These are phyloP conservation scores for Annulohypoxylon stygium DNA, from an alignment of 495 filamentous ascomycete species.

Conservation along the genomic window DNA sequence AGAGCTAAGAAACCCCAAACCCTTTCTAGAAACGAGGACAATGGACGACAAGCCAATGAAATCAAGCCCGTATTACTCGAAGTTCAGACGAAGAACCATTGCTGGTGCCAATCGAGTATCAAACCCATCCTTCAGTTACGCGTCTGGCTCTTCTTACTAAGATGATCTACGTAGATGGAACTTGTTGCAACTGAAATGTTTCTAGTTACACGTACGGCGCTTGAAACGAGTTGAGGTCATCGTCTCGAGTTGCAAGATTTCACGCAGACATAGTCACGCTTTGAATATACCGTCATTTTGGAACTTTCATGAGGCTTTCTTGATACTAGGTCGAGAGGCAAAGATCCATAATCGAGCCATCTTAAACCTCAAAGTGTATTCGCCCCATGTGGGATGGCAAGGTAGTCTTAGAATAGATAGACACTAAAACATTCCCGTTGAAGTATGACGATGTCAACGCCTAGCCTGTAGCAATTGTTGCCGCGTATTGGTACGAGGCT, in stretches of 20 bases:
- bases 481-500: neutral
- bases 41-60: neutral
- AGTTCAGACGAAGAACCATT: constrained; percentile 7
- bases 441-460: neutral
- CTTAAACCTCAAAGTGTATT: neutral
- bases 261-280: neutral
- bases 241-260: neutral
- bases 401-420: constrained; percentile 1
- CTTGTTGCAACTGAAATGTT: constrained; percentile 27
- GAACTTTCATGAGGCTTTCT: constrained; percentile 15
- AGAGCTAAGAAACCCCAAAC: constrained; percentile 8
- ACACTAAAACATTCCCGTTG: too few species aligned
- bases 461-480: neutral
- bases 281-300: constrained; percentile 3
- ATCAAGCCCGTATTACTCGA: neutral
- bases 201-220: constrained; percentile 22
- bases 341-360: neutral
- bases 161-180: constrained; percentile 4
- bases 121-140: neutral
- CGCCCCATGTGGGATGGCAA: neutral
- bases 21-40: constrained; percentile 1
- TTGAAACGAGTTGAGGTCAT: constrained; percentile 23
- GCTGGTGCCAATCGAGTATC: constrained; percentile 7
- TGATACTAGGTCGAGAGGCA: constrained; percentile 2
- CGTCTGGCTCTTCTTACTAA: neutral